A percentile compares a stretch with the other conserved stretches of the same genome.
phyloP scores from a whole-genome alignment of 345 rosid species.

The Limnanthes douglasii region DNA sequence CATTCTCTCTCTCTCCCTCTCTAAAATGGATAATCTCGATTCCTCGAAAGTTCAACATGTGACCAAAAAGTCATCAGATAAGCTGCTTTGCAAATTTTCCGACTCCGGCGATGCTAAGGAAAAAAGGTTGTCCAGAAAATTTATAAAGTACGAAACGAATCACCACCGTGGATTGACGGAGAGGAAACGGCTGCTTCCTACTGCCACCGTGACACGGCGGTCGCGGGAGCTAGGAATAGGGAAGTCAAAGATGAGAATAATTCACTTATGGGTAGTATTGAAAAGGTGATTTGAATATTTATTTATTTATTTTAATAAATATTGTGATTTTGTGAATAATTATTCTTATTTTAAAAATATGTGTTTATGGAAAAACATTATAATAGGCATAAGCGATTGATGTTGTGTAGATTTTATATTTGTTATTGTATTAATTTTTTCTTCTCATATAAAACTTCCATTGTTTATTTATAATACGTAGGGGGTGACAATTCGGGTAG shows the following conservation, averaged over 20 bases:
- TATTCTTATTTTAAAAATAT: background rate
- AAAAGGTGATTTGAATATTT: slow-evolving; percentile 26
- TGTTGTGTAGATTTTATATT: slow-evolving; percentile 11
- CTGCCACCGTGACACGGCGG: slow-evolving; percentile 20
- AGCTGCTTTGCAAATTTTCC: slow-evolving; percentile 67
- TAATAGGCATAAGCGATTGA: slow-evolving; percentile 69
- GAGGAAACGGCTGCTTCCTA: slow-evolving; percentile 50
- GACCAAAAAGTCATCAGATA: slow-evolving; percentile 63
- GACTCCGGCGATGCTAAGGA: slow-evolving; percentile 22
- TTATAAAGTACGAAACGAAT: slow-evolving; percentile 8
- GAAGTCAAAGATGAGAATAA: slow-evolving; percentile 37
- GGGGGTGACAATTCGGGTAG: no score
- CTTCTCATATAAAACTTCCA: no score
- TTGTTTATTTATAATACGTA: no score
- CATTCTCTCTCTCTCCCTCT: slow-evolving; percentile 8
- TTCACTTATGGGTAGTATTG: slow-evolving; percentile 44
- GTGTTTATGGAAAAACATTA: slow-evolving; percentile 67
- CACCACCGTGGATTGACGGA: slow-evolving; percentile 22
- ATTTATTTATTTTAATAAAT: background rate
- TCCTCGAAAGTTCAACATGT: slow-evolving; percentile 37
- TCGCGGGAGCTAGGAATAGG: slow-evolving; percentile 37
- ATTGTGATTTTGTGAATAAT: background rate
- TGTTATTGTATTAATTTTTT: slow-evolving; percentile 6
- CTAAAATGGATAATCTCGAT: background rate
- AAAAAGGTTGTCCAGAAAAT: slow-evolving; percentile 11